phyloP scores from a whole-genome alignment of 2,329 filamentous ascomycete species.

The Phialophora macrospora region DNA sequence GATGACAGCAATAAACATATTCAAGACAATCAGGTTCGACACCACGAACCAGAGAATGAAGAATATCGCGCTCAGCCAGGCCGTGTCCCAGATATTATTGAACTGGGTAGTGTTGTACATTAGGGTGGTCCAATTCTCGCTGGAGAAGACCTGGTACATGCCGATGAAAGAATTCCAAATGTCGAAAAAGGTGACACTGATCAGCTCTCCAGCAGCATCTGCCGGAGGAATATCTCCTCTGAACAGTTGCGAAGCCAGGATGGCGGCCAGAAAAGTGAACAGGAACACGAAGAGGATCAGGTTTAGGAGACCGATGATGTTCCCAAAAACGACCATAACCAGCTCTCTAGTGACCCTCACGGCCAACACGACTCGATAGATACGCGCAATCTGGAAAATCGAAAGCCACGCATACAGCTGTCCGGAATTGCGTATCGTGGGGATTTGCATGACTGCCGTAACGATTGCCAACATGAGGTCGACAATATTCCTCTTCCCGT shows the following conservation, averaged over 20 bases:
- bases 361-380: conserved; percentile 88
- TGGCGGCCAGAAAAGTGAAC: conserved; percentile 89
- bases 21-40: conserved; percentile 91
- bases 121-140: conserved; percentile 91
- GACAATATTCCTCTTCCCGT: conserved; percentile 73
- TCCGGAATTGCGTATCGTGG: conserved; percentile 73
- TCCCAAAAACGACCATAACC: conserved; percentile 84
- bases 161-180: conserved; percentile 96
- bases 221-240: conserved; percentile 76
- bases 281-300: conserved; percentile 96
- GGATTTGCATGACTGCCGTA: conserved; percentile 84
- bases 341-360: conserved; percentile 85
- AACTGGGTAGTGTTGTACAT: conserved; percentile 80
- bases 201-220: conserved; percentile 66
- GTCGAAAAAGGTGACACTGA: conserved; percentile 78
- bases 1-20: conserved; percentile 99
- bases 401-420: conserved; percentile 84
- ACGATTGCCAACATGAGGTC: conserved; percentile 80
- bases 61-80: conserved; percentile 91
- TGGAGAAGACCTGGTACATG: conserved; percentile 97
- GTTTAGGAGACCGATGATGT: conserved; percentile 89
- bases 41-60: conserved; percentile 95
- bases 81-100: conserved; percentile 68
- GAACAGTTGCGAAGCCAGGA: conserved; percentile 92
- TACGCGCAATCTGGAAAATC: conserved; percentile 88